Evolutionary conservation across 768 basidiomycete genomes (phyloP), one percentile per base, ranked within the genome.

Genomic region (Calvatia gigantea): DNA sequence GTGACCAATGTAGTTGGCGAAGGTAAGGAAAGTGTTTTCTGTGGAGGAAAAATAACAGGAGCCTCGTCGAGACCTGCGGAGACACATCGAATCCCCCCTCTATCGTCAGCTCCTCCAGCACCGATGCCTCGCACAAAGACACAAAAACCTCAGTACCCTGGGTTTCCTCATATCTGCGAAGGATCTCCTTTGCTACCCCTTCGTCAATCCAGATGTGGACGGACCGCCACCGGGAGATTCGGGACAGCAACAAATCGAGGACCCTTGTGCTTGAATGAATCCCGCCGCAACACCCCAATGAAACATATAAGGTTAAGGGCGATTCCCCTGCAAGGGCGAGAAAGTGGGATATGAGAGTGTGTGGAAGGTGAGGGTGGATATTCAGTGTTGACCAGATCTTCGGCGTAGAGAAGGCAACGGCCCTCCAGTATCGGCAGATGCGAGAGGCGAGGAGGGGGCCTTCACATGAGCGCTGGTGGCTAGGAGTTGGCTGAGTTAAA

Each of bases 361-460:
- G 25, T 32, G 35, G 9, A 14, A 56, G n/a, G 12, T 8, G 17
- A 14, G 23, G 7, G 17, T 56, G 29, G 21, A 49, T 32, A 15
- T 27, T 49, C 4, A 56, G 15, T 8, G 38, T 17, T 7, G 46
- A 51, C 49, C 49, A 57, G 15, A 45, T 35, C 11, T 11, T 38
- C 17, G 56, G 56, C 7, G 33, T 38, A 14, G 49, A 57, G n/a
- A 52, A 51, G 2, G 56, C 56, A 4, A 45, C 49, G 15, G 51
- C 37, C n/a, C 56, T 23, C 56, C 56, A 57, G 15, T 37, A 31
- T 27, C 46, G 56, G n/a, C 56, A 57, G 9, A 57, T 43, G 14
- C 39, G 48, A 25, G 56, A 51, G 15, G 51, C 14, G 5, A 56
- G 35, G 7, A 56, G 21, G 12, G 54, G 46, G 9, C 54, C 38